Evolutionary conservation across 805 yeast species (phyloP).

Genomic region (Saccharomyces kudriavzevii): DNA sequence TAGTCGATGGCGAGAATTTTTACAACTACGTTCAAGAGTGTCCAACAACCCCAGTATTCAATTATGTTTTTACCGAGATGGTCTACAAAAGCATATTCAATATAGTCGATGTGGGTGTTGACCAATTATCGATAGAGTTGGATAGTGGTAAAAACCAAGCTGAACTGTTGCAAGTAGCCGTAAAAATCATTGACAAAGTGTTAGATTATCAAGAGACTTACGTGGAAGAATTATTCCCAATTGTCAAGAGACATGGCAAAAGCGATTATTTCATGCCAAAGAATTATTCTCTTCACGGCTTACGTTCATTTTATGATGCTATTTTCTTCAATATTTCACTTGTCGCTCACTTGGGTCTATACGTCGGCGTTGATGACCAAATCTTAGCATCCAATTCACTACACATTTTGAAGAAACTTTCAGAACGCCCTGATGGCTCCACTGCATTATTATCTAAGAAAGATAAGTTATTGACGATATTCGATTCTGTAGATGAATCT

Average conservation of each 20-base stretch:
- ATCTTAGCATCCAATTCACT: constrained; percentile 48
- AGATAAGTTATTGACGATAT: constrained; percentile 59
- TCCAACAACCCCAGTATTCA: constrained; percentile 60
- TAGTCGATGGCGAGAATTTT: constrained; percentile 40
- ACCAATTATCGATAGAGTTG: constrained; percentile 33
- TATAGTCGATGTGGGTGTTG: constrained; percentile 53
- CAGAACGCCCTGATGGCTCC: constrained; percentile 28
- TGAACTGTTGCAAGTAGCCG: constrained; percentile 34
- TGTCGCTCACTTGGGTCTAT: constrained; percentile 66
- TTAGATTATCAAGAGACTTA: constrained; percentile 53
- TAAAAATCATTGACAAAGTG: constrained; percentile 39
- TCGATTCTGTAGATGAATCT: constrained; percentile 74
- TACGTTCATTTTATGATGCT: constrained; percentile 62
- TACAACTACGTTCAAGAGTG: constrained; percentile 50
- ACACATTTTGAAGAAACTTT: constrained; percentile 42
- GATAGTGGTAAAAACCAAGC: constrained; percentile 21
- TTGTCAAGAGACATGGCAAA: constrained; percentile 28
- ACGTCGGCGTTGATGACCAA: constrained; percentile 51
- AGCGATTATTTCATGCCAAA: constrained; percentile 25
- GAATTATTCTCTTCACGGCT: constrained; percentile 47
- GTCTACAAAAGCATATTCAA: constrained; percentile 50
- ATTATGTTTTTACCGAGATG: constrained; percentile 51
- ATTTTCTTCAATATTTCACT: constrained; percentile 61
- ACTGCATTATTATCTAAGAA: constrained; percentile 36
- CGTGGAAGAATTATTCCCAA: constrained; percentile 34